Conservation (phyloP, 495 filamentous ascomycete genomes). For the Aspergillus cavernicola region DNA sequence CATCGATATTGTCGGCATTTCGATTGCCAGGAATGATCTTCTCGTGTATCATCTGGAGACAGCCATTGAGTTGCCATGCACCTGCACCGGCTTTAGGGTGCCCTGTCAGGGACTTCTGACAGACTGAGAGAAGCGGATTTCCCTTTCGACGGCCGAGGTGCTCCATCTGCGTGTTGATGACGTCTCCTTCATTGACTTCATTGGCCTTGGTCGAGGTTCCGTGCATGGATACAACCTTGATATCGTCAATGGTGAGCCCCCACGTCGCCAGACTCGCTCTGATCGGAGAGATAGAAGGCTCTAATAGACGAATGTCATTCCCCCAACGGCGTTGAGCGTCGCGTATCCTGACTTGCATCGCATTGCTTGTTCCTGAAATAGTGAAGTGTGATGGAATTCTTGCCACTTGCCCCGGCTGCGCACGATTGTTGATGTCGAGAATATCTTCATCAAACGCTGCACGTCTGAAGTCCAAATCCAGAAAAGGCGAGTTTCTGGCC, state of each 20-base stretch:
- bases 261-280: slow-evolving; percentile 92
- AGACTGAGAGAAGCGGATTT: slow-evolving; percentile 95
- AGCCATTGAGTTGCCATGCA: slow-evolving; percentile 99
- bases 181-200: slow-evolving; percentile 98
- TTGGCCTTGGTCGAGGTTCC: slow-evolving; percentile 98
- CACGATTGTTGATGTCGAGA: slow-evolving; percentile 43
- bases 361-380: not conserved
- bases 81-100: slow-evolving; percentile 99
- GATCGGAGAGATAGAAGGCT: slow-evolving; percentile 85
- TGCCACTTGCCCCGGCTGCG: no score
- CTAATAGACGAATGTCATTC: slow-evolving; percentile 95
- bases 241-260: slow-evolving; percentile 94
- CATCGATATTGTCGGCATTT: slow-evolving; percentile 96
- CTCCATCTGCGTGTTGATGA: slow-evolving; percentile 91
- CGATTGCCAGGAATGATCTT: slow-evolving; percentile 93
- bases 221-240: slow-evolving; percentile 94
- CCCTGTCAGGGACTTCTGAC: slow-evolving; percentile 98
- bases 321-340: slow-evolving; percentile 85
- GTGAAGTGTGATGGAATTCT: no score
- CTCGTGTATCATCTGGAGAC: slow-evolving; percentile 86
- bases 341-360: slow-evolving; percentile 47
- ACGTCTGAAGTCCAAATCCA: slow-evolving; percentile 92
- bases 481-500: slow-evolving; percentile 78
- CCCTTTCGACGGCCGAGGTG: slow-evolving; percentile 94
- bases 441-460: slow-evolving; percentile 74